Evolutionary conservation across 331 rosid species (phyloP).

Genomic region (Phaseolus coccineus): DNA sequence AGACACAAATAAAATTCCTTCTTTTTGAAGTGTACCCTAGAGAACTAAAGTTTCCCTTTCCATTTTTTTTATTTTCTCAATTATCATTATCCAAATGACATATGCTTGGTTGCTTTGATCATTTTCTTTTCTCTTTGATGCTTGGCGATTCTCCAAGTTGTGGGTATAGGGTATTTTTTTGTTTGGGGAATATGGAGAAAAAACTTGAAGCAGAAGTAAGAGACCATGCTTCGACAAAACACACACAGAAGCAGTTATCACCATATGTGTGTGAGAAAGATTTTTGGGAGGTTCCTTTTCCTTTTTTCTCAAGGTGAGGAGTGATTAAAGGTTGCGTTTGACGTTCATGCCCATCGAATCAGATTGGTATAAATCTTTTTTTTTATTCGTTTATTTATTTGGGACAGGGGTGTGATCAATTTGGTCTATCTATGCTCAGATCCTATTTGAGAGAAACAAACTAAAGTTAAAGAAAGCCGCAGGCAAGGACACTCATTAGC

Average conservation of each 20-base stretch:
- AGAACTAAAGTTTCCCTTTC: slow-evolving; percentile 35
- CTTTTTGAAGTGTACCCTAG: slow-evolving; percentile 66
- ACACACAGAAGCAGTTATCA: slow-evolving; percentile 24
- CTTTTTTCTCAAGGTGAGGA: slow-evolving; percentile 46
- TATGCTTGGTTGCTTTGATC: slow-evolving; percentile 56
- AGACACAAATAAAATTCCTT: slow-evolving; percentile 45
- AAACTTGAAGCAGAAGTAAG: slow-evolving; percentile 65
- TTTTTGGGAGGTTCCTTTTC: slow-evolving; percentile 37
- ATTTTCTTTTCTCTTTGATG: slow-evolving; percentile 60
- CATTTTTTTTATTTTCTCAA: background rate
- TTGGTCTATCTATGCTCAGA: slow-evolving; percentile 47
- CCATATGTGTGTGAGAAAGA: slow-evolving; percentile 39
- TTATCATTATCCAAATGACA: slow-evolving; percentile 63
- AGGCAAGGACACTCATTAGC: slow-evolving; percentile 55
- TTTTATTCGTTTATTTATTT: slow-evolving; percentile 7
- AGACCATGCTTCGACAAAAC: slow-evolving; percentile 52
- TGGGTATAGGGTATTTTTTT: slow-evolving; percentile 52
- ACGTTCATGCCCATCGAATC: slow-evolving; percentile 57
- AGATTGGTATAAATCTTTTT: slow-evolving; percentile 26
- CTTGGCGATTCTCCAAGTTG: slow-evolving; percentile 68
- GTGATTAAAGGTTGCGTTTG: slow-evolving; percentile 51
- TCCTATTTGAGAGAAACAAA: slow-evolving; percentile 46
- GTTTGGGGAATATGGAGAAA: slow-evolving; percentile 62
- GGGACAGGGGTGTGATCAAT: slow-evolving; percentile 46
- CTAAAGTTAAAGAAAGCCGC: slow-evolving; percentile 55